Conservation (phyloP, 2,329 filamentous ascomycete species). For the Fusarium chlamydosporum region DNA sequence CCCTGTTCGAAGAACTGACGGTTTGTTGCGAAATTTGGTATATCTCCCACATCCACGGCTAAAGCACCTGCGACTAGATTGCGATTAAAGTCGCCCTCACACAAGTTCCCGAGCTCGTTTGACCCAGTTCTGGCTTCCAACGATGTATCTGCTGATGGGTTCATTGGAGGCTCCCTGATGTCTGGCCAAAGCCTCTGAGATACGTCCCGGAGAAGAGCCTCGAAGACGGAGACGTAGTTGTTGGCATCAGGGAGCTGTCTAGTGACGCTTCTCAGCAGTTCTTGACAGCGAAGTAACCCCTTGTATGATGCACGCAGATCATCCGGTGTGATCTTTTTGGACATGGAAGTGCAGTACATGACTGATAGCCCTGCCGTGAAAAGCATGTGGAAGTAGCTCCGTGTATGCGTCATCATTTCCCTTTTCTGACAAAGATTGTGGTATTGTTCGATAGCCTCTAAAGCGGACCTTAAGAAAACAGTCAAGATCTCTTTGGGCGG, state of each 20-base stretch:
- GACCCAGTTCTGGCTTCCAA: neutral
- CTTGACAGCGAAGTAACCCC: neutral
- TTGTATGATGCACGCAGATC: slow-evolving; percentile 13
- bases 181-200: slow-evolving; percentile 21
- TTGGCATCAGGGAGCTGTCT: slow-evolving; percentile 41
- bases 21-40: neutral
- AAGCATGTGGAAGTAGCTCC: slow-evolving; percentile 65
- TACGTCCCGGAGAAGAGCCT: slow-evolving; percentile 27
- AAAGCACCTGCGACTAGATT: fast-evolving
- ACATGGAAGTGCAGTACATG: slow-evolving; percentile 51
- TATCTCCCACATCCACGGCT: neutral
- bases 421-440: slow-evolving; percentile 54
- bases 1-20: slow-evolving; percentile 13
- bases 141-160: neutral
- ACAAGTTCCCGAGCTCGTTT: neutral
- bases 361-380: slow-evolving; percentile 61
- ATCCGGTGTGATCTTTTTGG: slow-evolving; percentile 13
- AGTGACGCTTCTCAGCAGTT: neutral
- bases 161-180: neutral
- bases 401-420: slow-evolving; percentile 58
- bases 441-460: slow-evolving; percentile 58
- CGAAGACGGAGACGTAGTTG: slow-evolving; percentile 39
- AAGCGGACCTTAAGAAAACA: slow-evolving; percentile 55
- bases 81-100: fast-evolving
- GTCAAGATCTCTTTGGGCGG: slow-evolving; percentile 53